Percentiles rank a stretch among this genome's conserved stretches.
phyloP scores from a whole-genome alignment of 495 filamentous ascomycete species.

The Aspergillus ostianus region DNA sequence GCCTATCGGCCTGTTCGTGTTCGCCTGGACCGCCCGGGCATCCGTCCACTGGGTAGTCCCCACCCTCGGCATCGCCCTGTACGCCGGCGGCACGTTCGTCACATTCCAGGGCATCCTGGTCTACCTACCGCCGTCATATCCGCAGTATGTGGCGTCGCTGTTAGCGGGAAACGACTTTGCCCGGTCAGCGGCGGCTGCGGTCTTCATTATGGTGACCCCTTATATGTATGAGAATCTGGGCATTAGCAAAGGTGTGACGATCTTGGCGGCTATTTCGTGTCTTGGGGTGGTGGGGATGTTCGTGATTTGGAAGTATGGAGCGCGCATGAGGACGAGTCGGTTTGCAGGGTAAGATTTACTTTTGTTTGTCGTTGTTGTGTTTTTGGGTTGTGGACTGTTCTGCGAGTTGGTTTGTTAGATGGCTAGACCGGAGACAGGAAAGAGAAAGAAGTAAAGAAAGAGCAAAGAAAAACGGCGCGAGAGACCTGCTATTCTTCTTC shows the following conservation, averaged over 20 bases:
- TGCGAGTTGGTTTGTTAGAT: background rate
- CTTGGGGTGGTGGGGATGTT: conserved; percentile 7
- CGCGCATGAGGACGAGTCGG: conserved; percentile 8
- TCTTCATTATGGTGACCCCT: conserved; percentile 35
- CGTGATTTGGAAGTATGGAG: conserved; percentile 7
- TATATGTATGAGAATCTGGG: conserved; percentile 55
- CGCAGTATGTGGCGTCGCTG: conserved; percentile 43
- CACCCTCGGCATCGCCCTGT: conserved; percentile 53
- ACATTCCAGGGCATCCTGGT: conserved; percentile 27
- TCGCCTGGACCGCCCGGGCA: conserved; percentile 51
- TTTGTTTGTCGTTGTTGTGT: background rate
- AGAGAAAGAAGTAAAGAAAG: background rate
- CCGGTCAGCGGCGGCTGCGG: conserved; percentile 17
- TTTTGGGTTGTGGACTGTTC: background rate
- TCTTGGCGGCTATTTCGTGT: conserved; percentile 54
- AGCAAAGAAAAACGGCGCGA: background rate
- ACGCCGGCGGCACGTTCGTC: conserved; percentile 20
- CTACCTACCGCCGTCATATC: conserved; percentile 48
- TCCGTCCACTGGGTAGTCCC: conserved; percentile 58
- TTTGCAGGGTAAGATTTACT: conserved; percentile 15
- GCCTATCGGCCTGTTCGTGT: conserved; percentile 54
- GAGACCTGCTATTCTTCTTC: too few species aligned
- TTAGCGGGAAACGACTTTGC: conserved; percentile 43
- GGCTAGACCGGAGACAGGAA: too few species aligned
- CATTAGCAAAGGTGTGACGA: conserved; percentile 56